A percentile compares a stretch with the other conserved stretches of the same genome.
Evolutionary conservation across 169 alveolate genomes (phyloP).

Genomic region (Eimeria falciformis): DNA sequence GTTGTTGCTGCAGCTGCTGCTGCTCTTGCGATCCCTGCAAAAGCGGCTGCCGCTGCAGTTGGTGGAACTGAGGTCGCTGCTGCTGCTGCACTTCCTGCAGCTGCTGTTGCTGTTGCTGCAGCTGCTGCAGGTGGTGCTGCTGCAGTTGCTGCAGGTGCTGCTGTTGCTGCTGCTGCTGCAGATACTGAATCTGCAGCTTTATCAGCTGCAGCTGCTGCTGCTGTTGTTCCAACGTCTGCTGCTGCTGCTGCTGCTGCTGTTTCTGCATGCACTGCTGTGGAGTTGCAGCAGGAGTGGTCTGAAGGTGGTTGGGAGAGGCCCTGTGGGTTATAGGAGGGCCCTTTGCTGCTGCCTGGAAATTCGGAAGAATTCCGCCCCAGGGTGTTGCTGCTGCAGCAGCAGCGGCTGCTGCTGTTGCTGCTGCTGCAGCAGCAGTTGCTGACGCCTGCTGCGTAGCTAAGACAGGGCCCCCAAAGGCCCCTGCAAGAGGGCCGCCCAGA

Average conservation of each 20-base stretch:
- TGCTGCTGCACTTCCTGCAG: background rate
- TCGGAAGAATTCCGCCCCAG: too few species aligned
- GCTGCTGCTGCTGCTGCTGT: constrained; percentile 59
- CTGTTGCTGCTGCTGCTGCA: background rate
- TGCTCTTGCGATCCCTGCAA: background rate
- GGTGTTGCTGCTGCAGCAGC: background rate
- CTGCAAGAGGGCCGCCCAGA: background rate
- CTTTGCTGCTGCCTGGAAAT: too few species aligned
- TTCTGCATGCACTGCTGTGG: too few species aligned
- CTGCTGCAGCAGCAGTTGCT: constrained; percentile 4
- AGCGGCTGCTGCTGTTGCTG: background rate
- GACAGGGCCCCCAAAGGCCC: constrained; percentile 7
- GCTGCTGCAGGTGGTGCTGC: constrained; percentile 1
- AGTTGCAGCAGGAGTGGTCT: too few species aligned
- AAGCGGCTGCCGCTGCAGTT: constrained; percentile 5
- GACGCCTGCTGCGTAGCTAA: background rate
- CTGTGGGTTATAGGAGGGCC: background rate
- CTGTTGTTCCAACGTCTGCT: background rate
- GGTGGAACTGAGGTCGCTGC: constrained; percentile 2
- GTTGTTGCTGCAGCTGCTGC: background rate
- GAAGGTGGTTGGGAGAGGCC: too few species aligned
- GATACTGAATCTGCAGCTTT: constrained; percentile 6
- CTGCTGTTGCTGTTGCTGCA: constrained; percentile 7
- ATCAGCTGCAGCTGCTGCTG: background rate
- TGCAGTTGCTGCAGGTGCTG: constrained; percentile 14